phyloP scores from a whole-genome alignment of 495 filamentous ascomycete genomes.

The Aspergillus asperescens region DNA sequence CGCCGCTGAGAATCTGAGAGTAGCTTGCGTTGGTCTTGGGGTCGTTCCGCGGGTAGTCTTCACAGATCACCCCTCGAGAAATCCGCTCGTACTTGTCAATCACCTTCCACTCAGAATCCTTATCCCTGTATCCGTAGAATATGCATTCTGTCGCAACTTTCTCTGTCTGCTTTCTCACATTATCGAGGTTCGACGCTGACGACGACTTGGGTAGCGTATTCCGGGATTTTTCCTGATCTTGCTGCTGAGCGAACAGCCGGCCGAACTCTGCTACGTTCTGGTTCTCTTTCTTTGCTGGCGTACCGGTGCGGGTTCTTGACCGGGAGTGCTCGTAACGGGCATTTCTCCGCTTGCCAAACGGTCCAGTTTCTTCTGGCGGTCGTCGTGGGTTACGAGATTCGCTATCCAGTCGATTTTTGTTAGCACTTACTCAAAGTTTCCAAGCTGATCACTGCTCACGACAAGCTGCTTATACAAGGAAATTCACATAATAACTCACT shows the following conservation, averaged over 20 bases:
- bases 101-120: conserved; percentile 71
- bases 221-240: conserved; percentile 36
- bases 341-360: conserved; percentile 54
- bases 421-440: conserved; percentile 6
- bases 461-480: not conserved
- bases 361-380: conserved; percentile 55
- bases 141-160: conserved; percentile 75
- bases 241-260: conserved; percentile 41
- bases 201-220: conserved; percentile 38
- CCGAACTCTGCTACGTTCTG: conserved; percentile 50
- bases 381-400: conserved; percentile 46
- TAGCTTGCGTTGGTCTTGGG: conserved; percentile 49
- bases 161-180: conserved; percentile 38
- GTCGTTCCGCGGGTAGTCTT: conserved; percentile 73
- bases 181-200: conserved; percentile 39
- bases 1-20: conserved; percentile 52
- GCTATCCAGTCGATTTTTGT: conserved; percentile 20
- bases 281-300: conserved; percentile 55
- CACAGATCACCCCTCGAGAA: conserved; percentile 68
- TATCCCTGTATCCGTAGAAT: conserved; percentile 71
- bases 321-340: conserved; percentile 47
- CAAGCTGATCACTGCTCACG: not conserved
- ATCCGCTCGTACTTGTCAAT: conserved; percentile 80
- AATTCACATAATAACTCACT: conserved; percentile 35
- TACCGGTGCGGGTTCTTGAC: conserved; percentile 55